A percentile compares a stretch with the other conserved stretches of the same genome.
These are phyloP conservation scores for Kregervanrija delftensis DNA, from an alignment of 805 yeast species.

Conservation along the genomic window DNA sequence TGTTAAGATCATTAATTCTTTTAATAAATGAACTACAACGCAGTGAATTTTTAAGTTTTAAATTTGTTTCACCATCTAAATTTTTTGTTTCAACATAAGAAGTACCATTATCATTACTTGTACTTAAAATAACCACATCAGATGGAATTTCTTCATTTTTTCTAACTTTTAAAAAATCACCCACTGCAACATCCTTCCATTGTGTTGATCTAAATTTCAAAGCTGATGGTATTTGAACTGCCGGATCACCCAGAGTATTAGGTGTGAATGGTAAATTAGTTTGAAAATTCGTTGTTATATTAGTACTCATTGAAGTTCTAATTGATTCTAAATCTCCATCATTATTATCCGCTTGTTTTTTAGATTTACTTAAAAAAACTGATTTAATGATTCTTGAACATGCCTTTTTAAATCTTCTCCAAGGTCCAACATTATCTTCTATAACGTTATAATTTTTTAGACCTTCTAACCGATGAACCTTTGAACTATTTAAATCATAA, in stretches of 20 bases:
- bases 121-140: constrained; percentile 55
- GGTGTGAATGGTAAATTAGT: constrained; percentile 14
- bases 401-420: constrained; percentile 65
- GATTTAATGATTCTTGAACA: constrained; percentile 28
- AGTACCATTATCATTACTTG: constrained; percentile 62
- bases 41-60: constrained; percentile 52
- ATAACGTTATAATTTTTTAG: constrained; percentile 52
- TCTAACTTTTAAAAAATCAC: constrained; percentile 64
- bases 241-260: constrained; percentile 28
- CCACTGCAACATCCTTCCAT: constrained; percentile 70
- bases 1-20: constrained; percentile 53
- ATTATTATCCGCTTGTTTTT: constrained; percentile 6
- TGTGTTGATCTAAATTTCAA: constrained; percentile 25
- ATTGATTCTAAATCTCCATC: background rate
- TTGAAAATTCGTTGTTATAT: constrained; percentile 3
- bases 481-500: constrained; percentile 59
- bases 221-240: constrained; percentile 22
- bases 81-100: constrained; percentile 67
- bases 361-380: constrained; percentile 4
- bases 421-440: constrained; percentile 45
- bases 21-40: constrained; percentile 44
- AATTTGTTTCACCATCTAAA: constrained; percentile 70
- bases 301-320: background rate
- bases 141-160: constrained; percentile 79
- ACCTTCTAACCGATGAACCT: constrained; percentile 50